Percentiles rank a stretch among this genome's conserved stretches.
Evolutionary conservation across 164 flowering plant species (phyloP).

Genomic region (Umbellularia californica): DNA sequence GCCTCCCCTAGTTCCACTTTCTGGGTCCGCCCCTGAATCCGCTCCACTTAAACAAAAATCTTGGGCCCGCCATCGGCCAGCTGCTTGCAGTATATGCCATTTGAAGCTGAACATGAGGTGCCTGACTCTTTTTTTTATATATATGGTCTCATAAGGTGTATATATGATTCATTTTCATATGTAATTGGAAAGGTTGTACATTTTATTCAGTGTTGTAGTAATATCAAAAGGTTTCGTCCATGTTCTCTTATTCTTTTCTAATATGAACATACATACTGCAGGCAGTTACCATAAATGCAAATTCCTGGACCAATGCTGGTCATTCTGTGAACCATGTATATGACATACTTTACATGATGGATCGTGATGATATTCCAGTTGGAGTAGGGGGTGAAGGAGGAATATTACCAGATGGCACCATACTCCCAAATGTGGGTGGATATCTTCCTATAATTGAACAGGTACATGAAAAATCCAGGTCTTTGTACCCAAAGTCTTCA

Average conservation of each 20-base stretch:
- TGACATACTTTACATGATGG: slow-evolving; percentile 94
- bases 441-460: slow-evolving; percentile 89
- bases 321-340: slow-evolving; percentile 89
- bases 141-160: neutral
- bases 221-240: too few species aligned
- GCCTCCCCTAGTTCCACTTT: too few species aligned
- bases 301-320: slow-evolving; percentile 84
- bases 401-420: slow-evolving; percentile 63
- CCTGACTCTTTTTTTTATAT: too few species aligned
- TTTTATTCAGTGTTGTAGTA: too few species aligned
- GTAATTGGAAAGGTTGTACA: neutral
- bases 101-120: neutral
- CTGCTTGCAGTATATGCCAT: too few species aligned
- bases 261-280: slow-evolving; percentile 22
- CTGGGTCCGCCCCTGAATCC: too few species aligned
- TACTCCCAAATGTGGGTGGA: slow-evolving; percentile 82
- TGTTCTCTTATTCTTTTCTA: neutral
- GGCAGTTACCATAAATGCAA: slow-evolving; percentile 79
- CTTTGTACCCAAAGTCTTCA: neutral
- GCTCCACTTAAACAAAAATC: too few species aligned
- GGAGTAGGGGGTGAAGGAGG: slow-evolving; percentile 98
- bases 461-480: slow-evolving; percentile 24
- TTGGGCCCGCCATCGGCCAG: too few species aligned
- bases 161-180: neutral
- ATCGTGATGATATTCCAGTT: slow-evolving; percentile 74